Percentiles rank a stretch among this genome's conserved stretches.
Evolutionary conservation across 2,329 filamentous ascomycete genomes (phyloP).

Genomic region (Penicillium sp.): DNA sequence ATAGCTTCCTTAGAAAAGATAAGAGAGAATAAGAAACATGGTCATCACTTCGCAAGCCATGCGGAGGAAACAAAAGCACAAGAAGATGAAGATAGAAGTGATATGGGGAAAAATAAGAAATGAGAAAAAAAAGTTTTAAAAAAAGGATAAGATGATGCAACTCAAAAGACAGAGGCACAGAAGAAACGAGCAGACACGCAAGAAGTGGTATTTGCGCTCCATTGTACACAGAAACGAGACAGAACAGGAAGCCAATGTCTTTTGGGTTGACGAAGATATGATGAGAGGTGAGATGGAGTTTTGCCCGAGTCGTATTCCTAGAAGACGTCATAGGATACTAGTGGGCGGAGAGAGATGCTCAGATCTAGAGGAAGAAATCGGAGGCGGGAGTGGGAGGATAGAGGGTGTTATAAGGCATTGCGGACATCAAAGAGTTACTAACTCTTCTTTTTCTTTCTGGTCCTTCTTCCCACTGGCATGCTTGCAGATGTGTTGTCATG

Average conservation of each 20-base stretch:
- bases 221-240: slow-evolving; percentile 37
- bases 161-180: slow-evolving; percentile 10
- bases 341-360: background rate
- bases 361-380: background rate
- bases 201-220: slow-evolving; percentile 43
- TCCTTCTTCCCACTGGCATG: background rate
- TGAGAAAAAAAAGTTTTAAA: slow-evolving; percentile 10
- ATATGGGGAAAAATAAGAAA: background rate
- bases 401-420: background rate
- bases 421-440: background rate
- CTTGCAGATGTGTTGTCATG: background rate
- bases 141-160: slow-evolving; percentile 15
- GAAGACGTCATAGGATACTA: background rate
- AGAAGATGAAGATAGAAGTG: slow-evolving; percentile 8
- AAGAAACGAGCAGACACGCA: slow-evolving; percentile 22
- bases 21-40: slow-evolving; percentile 17
- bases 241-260: slow-evolving; percentile 7
- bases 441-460: background rate
- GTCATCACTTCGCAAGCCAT: slow-evolving; percentile 20
- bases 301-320: background rate
- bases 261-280: background rate
- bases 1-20: background rate
- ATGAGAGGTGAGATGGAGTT: background rate
- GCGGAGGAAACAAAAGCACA: slow-evolving; percentile 11
- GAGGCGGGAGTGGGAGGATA: background rate